Conservation (phyloP, 805 yeast genomes). For the Kregervanrija fluxuum region DNA sequence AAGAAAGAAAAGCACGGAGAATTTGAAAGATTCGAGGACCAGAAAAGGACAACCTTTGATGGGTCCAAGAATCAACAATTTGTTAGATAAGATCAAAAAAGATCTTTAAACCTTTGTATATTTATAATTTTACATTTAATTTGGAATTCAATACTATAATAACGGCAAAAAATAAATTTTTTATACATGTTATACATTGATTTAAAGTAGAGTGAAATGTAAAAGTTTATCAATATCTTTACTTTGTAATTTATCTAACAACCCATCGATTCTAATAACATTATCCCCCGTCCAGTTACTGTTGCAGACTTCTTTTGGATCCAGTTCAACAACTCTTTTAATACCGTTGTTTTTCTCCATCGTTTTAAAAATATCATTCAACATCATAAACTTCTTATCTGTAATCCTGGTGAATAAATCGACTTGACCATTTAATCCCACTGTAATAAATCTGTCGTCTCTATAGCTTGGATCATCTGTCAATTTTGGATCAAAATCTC, state of each 20-base stretch:
- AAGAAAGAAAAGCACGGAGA: constrained; percentile 36
- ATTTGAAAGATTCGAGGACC: constrained; percentile 45
- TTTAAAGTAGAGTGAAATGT: not conserved
- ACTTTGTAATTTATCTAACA: not conserved
- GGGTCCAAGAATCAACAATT: constrained; percentile 79
- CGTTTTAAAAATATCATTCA: constrained; percentile 2
- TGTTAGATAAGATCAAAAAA: constrained; percentile 68
- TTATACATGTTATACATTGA: too few relatives aligned
- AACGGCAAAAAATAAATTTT: too few relatives aligned
- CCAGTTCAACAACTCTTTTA: not conserved
- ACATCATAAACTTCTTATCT: constrained; percentile 8
- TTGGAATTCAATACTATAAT: too few relatives aligned
- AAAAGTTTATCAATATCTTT: constrained; percentile 1
- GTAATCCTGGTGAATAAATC: constrained; percentile 10
- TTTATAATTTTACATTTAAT: not conserved
- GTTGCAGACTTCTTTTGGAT: not conserved
- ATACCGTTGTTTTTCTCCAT: not conserved
- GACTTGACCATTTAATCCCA: constrained; percentile 35
- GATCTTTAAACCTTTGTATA: not conserved
- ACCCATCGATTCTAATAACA: not conserved
- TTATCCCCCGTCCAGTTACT: not conserved
- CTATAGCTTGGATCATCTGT: constrained; percentile 10
- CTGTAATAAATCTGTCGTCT: constrained; percentile 25
- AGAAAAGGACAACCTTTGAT: constrained; percentile 79
- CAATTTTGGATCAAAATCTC: too few relatives aligned